These are phyloP conservation scores for Schwanniomyces yamadae DNA, from an alignment of 805 yeast species.

Conservation along the genomic window DNA sequence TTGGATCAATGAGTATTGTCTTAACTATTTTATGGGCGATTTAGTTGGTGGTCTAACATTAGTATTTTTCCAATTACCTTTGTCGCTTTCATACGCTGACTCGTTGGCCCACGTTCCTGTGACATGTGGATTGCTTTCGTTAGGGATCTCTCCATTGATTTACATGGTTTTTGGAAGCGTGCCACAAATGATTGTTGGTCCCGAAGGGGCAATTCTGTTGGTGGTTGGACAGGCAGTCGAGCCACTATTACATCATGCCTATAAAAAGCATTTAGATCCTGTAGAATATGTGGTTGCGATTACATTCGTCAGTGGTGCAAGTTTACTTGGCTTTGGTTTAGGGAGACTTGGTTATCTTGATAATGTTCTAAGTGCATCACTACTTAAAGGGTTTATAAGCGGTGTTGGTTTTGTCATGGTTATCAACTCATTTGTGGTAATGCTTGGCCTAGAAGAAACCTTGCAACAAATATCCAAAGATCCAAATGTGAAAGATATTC, in stretches of 20 bases:
- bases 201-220: slow-evolving; percentile 45
- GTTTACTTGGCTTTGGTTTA: slow-evolving; percentile 70
- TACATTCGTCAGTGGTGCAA: slow-evolving; percentile 72
- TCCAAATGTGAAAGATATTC: slow-evolving; percentile 35
- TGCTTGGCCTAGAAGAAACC: slow-evolving; percentile 59
- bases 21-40: slow-evolving; percentile 53
- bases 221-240: slow-evolving; percentile 49
- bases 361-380: slow-evolving; percentile 39
- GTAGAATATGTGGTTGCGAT: slow-evolving; percentile 64
- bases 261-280: slow-evolving; percentile 31
- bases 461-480: slow-evolving; percentile 39
- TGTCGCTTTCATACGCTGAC: slow-evolving; percentile 51
- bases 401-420: slow-evolving; percentile 47
- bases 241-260: slow-evolving; percentile 41
- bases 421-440: slow-evolving; percentile 66
- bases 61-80: slow-evolving; percentile 89
- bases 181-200: slow-evolving; percentile 48
- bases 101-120: slow-evolving; percentile 45
- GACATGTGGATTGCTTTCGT: slow-evolving; percentile 36
- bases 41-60: slow-evolving; percentile 80
- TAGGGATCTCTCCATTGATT: slow-evolving; percentile 40
- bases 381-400: slow-evolving; percentile 43
- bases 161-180: slow-evolving; percentile 44
- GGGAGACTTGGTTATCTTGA: slow-evolving; percentile 76
- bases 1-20: slow-evolving; percentile 60